A percentile compares a stretch with the other conserved stretches of the same genome.
Conservation (phyloP, 306 rosid genomes). For the Prosopis cineraria region DNA sequence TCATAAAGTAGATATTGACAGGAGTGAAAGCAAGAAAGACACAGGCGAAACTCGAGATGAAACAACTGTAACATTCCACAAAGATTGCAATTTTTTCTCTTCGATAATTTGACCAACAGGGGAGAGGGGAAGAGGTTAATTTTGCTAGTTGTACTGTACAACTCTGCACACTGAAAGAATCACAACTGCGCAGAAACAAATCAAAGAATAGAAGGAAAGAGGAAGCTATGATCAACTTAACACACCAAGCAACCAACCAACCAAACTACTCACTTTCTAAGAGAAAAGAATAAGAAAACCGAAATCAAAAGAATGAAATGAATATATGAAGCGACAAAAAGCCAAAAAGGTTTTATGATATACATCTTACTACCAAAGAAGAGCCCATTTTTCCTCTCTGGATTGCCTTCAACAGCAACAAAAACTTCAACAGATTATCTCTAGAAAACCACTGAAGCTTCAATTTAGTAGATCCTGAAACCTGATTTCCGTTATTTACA, state of each 20-base stretch:
- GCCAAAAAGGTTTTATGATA: constrained; percentile 44
- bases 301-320: constrained; percentile 68
- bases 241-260: constrained; percentile 41
- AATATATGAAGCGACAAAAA: constrained; percentile 52
- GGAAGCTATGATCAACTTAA: constrained; percentile 37
- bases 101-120: not conserved
- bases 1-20: not conserved
- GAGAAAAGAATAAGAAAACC: constrained; percentile 16
- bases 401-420: constrained; percentile 78
- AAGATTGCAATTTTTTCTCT: not conserved
- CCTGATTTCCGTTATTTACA: constrained; percentile 36
- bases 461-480: constrained; percentile 50
- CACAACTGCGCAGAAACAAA: constrained; percentile 36
- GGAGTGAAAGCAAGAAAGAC: not conserved
- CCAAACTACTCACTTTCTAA: not conserved
- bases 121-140: not conserved
- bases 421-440: constrained; percentile 64
- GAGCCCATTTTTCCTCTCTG: constrained; percentile 49
- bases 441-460: constrained; percentile 75
- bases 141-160: constrained; percentile 39
- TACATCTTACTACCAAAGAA: constrained; percentile 60
- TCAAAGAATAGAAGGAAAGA: constrained; percentile 53
- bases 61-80: constrained; percentile 4
- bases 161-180: constrained; percentile 57
- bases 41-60: not conserved